Evolutionary conservation across 352 stramenopile species (phyloP).

Genomic region (Phytopythium mirpurense): DNA sequence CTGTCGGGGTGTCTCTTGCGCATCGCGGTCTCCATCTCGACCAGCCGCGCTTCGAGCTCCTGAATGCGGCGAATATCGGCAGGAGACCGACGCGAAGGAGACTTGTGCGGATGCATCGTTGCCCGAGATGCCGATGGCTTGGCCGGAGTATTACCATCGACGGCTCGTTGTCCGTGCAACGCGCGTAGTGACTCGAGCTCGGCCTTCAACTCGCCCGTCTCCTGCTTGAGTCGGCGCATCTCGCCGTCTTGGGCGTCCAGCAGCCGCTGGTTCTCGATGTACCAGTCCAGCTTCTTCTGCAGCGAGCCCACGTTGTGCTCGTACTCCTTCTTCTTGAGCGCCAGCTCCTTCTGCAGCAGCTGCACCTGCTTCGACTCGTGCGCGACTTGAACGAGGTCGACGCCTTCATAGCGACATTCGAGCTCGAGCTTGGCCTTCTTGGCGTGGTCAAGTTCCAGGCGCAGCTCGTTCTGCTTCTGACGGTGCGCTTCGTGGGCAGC

Average conservation of each 20-base stretch:
- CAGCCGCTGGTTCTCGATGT: constrained; percentile 77
- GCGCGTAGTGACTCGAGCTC: constrained; percentile 9
- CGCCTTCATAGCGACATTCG: constrained; percentile 74
- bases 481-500: constrained; percentile 26
- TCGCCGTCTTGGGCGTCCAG: constrained; percentile 74
- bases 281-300: constrained; percentile 84
- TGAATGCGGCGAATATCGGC: constrained; percentile 71
- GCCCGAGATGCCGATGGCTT: constrained; percentile 1
- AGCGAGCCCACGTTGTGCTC: constrained; percentile 37
- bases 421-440: constrained; percentile 81
- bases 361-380: constrained; percentile 43
- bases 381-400: no score
- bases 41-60: constrained; percentile 56
- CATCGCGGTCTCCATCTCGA: constrained; percentile 77
- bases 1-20: constrained; percentile 70
- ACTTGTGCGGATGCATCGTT: background rate
- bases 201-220: constrained; percentile 7
- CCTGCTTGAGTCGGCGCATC: constrained; percentile 28
- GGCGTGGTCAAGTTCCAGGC: constrained; percentile 61
- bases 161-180: background rate
- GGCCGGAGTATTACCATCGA: background rate
- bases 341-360: constrained; percentile 37
- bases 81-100: constrained; percentile 20
- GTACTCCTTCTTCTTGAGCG: constrained; percentile 42
- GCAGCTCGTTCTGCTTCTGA: constrained; percentile 60